A percentile compares a stretch with the other conserved stretches of the same genome.
phyloP scores from a whole-genome alignment of 495 filamentous ascomycete species.

The Podospora pseudocomata region DNA sequence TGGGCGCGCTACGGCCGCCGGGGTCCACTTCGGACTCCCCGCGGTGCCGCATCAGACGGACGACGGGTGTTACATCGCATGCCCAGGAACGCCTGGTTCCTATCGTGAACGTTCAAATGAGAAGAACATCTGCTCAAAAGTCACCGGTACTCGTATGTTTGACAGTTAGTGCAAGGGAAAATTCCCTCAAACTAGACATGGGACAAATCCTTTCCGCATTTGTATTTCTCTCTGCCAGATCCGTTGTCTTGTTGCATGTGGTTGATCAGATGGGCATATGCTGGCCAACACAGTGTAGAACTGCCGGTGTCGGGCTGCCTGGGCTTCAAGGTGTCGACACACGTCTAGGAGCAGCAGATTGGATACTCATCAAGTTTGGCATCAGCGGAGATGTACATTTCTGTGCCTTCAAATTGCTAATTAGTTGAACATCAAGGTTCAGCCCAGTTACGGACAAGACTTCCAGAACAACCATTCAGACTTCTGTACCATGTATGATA shows the following conservation, averaged over 20 bases:
- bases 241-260: not conserved
- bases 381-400: not conserved
- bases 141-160: not conserved
- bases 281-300: not conserved
- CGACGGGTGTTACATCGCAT: not conserved
- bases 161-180: not conserved
- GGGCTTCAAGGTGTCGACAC: not conserved
- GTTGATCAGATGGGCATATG: not conserved
- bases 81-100: not conserved
- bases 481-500: not conserved
- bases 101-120: not conserved
- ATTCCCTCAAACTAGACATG: not conserved
- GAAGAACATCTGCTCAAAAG: not conserved
- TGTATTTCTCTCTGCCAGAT: not conserved
- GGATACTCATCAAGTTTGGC: too few relatives aligned
- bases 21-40: slow-evolving; percentile 5
- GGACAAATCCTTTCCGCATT: not conserved
- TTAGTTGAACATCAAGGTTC: not conserved
- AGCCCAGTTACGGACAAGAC: not conserved
- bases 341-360: not conserved
- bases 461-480: not conserved
- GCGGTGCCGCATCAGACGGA: not conserved
- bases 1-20: slow-evolving; percentile 3
- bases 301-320: not conserved
- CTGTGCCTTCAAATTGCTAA: not conserved